Evolutionary conservation across 208 protist species (phyloP).

Genomic region (Leishmania aethiopica): DNA sequence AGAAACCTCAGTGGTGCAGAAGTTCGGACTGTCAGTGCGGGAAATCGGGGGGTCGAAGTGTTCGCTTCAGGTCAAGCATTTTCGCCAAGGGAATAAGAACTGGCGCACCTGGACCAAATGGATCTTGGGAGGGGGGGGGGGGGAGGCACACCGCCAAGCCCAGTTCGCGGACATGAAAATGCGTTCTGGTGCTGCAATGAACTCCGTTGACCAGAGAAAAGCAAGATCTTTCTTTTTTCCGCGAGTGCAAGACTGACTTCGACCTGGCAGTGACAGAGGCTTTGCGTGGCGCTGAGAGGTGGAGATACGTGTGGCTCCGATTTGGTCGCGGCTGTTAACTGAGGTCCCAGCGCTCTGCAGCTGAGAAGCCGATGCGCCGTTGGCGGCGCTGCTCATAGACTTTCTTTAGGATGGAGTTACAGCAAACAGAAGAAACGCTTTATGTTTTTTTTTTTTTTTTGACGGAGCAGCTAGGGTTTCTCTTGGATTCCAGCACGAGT

Average conservation of each 20-base stretch:
- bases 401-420: background rate
- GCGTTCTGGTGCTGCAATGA: background rate
- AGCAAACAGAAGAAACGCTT: background rate
- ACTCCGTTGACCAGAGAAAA: background rate
- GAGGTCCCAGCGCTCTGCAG: background rate
- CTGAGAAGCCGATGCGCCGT: background rate
- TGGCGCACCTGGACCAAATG: background rate
- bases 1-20: too few relatives aligned
- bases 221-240: background rate
- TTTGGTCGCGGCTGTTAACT: background rate
- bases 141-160: background rate
- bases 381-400: background rate
- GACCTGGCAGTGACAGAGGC: background rate
- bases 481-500: background rate
- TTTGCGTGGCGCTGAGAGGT: background rate
- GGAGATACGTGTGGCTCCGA: background rate
- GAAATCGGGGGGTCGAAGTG: background rate
- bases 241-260: background rate
- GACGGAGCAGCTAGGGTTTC: background rate
- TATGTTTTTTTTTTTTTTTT: background rate
- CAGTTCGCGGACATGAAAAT: background rate
- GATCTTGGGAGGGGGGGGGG: background rate
- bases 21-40: too few relatives aligned
- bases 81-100: background rate
- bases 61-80: background rate